Base-by-base conservation (phyloP, 1,284 basidiomycete species). In the Fomitopsis betulina region DNA sequence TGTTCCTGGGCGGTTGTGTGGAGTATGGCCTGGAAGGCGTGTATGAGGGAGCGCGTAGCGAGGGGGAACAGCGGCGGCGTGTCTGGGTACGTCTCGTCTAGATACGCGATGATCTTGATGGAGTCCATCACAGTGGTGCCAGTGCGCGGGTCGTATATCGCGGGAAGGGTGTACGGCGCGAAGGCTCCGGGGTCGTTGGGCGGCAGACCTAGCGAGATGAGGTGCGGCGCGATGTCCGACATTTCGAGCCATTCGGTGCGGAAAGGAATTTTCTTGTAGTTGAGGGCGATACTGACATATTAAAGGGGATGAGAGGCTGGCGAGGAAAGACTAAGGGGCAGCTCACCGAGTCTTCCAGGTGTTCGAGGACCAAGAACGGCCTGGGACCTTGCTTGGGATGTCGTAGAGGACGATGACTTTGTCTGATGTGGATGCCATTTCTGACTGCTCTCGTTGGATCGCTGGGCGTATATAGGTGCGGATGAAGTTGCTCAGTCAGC, bases 51-150 rank as follows among this genome's bases (percentile, higher is more conserved):
- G 52, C 60, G 54, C 5, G 65, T 60, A 17, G 60, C 62, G 5
- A 40, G 38, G 5, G 68, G 65, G 49, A 74, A 63, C 33, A 72
- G 58, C 35, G 30, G 25, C 4, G 63, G 66, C 5, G 66, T 64
- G 55, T 62, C 60, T 17, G 70, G 73, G 62, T 73, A 75, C n/a
- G 67, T 68, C 49, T 60, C 58, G 57, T 76, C 74, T 60, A 76
- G 68, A 58, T 72, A 75, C 33, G 64, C 55, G 21, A 69, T 69
- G 60, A 76, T 76, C 8, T 54, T 45, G 19, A 50, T 37, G 5
- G 74, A 75, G 55, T 75, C 74, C 17, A 68, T 58, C 51, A 75
- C 58, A 27, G 59, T 58, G 9, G 60, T 61, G 21, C 63, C 63
- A 12, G 67, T 69, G 57, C 58, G 61, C 5, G 70, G 65, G 57